Evolutionary conservation across 805 yeast species (phyloP).

Genomic region (Schizosaccharomyces lindneri): DNA sequence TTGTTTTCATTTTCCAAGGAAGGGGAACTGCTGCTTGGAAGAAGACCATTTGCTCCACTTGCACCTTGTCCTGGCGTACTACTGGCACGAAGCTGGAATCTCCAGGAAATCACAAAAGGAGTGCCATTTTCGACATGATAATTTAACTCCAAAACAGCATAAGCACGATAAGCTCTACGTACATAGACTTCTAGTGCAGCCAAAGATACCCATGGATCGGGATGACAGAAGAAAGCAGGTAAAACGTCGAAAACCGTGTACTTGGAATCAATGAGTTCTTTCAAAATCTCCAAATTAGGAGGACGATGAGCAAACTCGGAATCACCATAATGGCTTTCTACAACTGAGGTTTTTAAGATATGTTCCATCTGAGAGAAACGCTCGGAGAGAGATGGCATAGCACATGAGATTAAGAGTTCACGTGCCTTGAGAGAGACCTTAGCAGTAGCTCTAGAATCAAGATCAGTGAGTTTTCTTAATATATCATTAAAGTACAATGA

Average conservation of each 20-base stretch:
- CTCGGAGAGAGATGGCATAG: constrained; percentile 86
- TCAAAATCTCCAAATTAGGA: constrained; percentile 57
- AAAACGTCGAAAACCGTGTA: constrained; percentile 90
- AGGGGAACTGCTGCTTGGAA: background rate
- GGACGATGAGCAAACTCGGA: constrained; percentile 46
- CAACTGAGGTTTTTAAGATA: constrained; percentile 73
- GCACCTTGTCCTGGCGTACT: constrained; percentile 22
- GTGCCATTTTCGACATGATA: constrained; percentile 26
- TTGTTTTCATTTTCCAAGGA: constrained; percentile 11
- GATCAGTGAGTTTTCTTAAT: constrained; percentile 57
- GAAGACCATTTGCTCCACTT: background rate
- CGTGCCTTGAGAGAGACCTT: constrained; percentile 88
- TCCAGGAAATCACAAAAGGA: constrained; percentile 58
- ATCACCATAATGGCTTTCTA: constrained; percentile 74
- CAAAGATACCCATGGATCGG: constrained; percentile 69
- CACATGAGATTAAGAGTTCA: constrained; percentile 87
- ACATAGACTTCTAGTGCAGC: constrained; percentile 95
- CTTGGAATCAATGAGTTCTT: constrained; percentile 86
- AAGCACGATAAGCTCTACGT: constrained; percentile 91
- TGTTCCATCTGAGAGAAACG: constrained; percentile 94
- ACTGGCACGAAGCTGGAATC: constrained; percentile 58
- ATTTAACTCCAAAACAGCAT: constrained; percentile 53
- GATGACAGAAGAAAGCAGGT: constrained; percentile 63
- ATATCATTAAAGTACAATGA: constrained; percentile 44
- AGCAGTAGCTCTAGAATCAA: constrained; percentile 74